These are phyloP conservation scores for Kregervanrija pseudodelftensis DNA, from an alignment of 805 yeast genomes.

Conservation along the genomic window DNA sequence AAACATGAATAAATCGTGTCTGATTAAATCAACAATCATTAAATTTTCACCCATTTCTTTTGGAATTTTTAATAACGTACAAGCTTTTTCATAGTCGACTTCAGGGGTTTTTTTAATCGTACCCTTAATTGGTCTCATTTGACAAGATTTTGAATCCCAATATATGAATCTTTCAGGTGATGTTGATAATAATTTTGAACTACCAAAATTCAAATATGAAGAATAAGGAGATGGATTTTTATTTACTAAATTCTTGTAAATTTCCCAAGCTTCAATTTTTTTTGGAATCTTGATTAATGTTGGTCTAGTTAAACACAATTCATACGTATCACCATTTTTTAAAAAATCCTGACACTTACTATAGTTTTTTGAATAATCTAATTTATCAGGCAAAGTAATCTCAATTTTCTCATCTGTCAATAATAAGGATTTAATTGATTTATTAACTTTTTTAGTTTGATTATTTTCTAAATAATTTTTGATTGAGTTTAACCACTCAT, in stretches of 20 bases:
- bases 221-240: slow-evolving; percentile 93
- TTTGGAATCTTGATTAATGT: slow-evolving; percentile 50
- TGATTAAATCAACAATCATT: slow-evolving; percentile 92
- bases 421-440: neutral
- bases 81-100: slow-evolving; percentile 53
- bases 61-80: slow-evolving; percentile 62
- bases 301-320: slow-evolving; percentile 79
- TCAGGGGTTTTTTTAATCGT: slow-evolving; percentile 67
- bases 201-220: slow-evolving; percentile 65
- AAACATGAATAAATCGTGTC: slow-evolving; percentile 79
- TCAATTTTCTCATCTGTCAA: slow-evolving; percentile 14
- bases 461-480: neutral
- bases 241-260: slow-evolving; percentile 63
- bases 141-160: slow-evolving; percentile 62
- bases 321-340: slow-evolving; percentile 84
- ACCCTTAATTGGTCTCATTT: slow-evolving; percentile 93
- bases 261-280: slow-evolving; percentile 58
- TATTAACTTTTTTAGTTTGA: neutral
- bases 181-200: slow-evolving; percentile 64
- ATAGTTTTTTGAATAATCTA: slow-evolving; percentile 49
- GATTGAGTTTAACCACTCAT: slow-evolving; percentile 25
- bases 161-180: slow-evolving; percentile 91
- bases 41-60: slow-evolving; percentile 94
- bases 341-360: slow-evolving; percentile 58
- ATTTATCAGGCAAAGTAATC: slow-evolving; percentile 44